Evolutionary conservation across 192 early-diverging fungal genomes (phyloP), one percentile per base, ranked within the genome.

Genomic region (Backusella australiensis): DNA sequence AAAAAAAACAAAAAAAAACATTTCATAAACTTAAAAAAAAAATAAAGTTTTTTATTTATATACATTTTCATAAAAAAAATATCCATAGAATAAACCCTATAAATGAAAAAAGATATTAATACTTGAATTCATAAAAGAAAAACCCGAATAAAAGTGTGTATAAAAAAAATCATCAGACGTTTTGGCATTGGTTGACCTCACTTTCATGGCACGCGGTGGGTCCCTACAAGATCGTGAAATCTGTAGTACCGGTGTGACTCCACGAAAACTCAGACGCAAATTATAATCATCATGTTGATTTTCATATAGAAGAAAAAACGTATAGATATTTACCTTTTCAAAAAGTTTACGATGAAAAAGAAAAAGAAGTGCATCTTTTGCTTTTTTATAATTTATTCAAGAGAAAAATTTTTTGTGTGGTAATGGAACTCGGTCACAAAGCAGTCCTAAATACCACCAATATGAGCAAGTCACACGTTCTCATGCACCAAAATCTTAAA

Each of bases 251-350:
- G 44, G 44, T 39, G 70, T 71, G 42, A 44, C n/a, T 39, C 70
- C 70, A 41, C 12, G 56, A 63, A 63, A 71, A 29, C 42, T 71
- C 70, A 71, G 70, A 71, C 70, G 70, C 70, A 71, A 71, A 71
- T 71, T 71, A 71, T 26, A 12, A 9, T 71, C 70, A 71, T 71
- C 70, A 71, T 29, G 26, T 63, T 14, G 23, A 63, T 63, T 63
- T 23, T 14, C 12, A 29, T 63, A 29, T 2, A 1, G 1, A 59
- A 29, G 12, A 59, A 59, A 63, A 63, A 29, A 63, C 3, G 2
- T 6, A 56, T 9, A 56, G 8, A 29, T 63, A 63, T 63, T 63
- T 63, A 63, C 56, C 56, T 63, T n/a, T n/a, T 11, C 7, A 63
- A 4, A 23, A 26, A 52, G 14, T n/a, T 19, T 52, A 52, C 4